These are phyloP conservation scores for Lentinula edodes DNA, from an alignment of 768 basidiomycete genomes.

Conservation along the genomic window DNA sequence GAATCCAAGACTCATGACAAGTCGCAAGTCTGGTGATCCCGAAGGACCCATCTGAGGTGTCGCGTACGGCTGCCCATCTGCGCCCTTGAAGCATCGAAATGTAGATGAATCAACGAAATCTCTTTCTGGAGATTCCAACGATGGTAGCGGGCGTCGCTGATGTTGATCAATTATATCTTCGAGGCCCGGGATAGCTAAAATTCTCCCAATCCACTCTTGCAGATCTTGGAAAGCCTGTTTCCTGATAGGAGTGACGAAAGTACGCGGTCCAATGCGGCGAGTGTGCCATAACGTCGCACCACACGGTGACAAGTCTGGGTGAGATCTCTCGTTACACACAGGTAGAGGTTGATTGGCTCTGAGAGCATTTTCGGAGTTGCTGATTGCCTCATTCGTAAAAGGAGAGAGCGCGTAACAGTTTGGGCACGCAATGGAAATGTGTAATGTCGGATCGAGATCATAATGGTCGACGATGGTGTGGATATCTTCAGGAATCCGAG, in stretches of 20 bases:
- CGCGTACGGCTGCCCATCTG: conserved; percentile 12
- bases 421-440: neutral
- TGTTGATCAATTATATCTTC: neutral
- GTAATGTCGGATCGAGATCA: neutral
- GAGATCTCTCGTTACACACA: neutral
- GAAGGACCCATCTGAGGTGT: conserved; percentile 4
- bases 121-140: neutral
- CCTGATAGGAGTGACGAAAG: no score
- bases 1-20: neutral
- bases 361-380: neutral
- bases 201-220: no score
- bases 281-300: no score
- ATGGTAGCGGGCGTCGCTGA: neutral
- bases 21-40: neutral
- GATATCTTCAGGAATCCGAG: neutral
- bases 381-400: no score
- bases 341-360: neutral
- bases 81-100: no score
- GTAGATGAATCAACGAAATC: neutral
- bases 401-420: neutral
- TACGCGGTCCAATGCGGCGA: no score
- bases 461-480: neutral
- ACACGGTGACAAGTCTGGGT: no score
- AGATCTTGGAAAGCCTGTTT: no score
- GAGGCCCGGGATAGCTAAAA: neutral